These are phyloP conservation scores for Penicillium hesseltinei DNA, from an alignment of 2,329 filamentous ascomycete genomes.

Conservation along the genomic window DNA sequence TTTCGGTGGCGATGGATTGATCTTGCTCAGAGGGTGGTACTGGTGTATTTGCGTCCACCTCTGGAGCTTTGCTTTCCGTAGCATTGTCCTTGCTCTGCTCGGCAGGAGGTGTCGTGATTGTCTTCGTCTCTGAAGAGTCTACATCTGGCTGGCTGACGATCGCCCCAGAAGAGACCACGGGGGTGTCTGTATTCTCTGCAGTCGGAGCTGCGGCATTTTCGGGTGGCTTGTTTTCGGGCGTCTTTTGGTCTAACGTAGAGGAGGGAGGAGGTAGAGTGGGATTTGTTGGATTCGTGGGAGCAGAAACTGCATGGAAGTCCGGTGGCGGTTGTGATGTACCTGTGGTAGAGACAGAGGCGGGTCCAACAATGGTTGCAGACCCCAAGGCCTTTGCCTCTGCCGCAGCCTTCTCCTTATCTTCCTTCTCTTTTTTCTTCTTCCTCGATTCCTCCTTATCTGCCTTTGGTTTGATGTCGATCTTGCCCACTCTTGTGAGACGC, in stretches of 20 bases:
- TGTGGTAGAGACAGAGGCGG: constrained; percentile 7
- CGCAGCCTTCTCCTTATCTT: constrained; percentile 27
- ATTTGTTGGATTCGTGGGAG: neutral
- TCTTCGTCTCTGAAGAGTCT: neutral
- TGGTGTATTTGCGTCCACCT: neutral
- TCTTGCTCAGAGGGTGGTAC: neutral
- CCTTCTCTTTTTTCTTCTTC: constrained; percentile 34
- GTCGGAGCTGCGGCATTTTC: neutral
- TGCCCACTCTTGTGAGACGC: constrained; percentile 69
- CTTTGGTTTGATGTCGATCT: constrained; percentile 49
- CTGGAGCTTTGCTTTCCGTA: neutral
- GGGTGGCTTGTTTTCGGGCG: neutral
- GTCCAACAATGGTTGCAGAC: constrained; percentile 8
- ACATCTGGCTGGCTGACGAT: neutral
- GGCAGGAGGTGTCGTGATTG: neutral
- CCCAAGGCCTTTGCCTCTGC: constrained; percentile 21
- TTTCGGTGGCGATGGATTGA: neutral
- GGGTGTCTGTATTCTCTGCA: neutral
- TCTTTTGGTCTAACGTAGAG: constrained; percentile 6
- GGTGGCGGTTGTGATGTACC: constrained; percentile 2
- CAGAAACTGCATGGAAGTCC: neutral
- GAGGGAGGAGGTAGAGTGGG: neutral
- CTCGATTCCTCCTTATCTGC: constrained; percentile 47
- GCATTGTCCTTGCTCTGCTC: neutral
- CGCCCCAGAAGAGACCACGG: neutral